These are phyloP conservation scores for Talaromyces thailandensis DNA, from an alignment of 495 filamentous ascomycete genomes.

Conservation along the genomic window DNA sequence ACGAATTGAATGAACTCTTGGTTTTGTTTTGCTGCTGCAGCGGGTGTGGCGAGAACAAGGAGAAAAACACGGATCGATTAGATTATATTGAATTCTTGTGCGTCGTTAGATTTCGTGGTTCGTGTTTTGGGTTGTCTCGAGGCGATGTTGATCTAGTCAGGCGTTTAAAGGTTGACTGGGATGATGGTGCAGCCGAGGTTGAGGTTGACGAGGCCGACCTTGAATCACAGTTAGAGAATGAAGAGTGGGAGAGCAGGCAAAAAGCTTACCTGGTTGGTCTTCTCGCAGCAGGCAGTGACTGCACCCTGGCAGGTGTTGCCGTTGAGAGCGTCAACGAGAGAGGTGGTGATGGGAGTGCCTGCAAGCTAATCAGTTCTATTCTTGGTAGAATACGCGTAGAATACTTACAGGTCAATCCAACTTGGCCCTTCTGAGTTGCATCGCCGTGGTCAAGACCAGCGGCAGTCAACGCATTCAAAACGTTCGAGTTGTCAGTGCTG, in stretches of 20 bases:
- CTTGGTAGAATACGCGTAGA: no score
- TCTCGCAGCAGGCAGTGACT: constrained; percentile 6
- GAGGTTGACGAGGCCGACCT: constrained; percentile 6
- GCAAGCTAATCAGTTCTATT: not conserved
- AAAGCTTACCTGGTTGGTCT: constrained; percentile 1
- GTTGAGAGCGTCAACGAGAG: constrained; percentile 6
- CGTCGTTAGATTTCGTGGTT: not conserved
- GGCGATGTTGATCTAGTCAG: not conserved
- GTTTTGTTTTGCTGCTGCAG: not conserved
- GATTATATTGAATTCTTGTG: not conserved
- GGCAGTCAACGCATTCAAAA: constrained; percentile 2
- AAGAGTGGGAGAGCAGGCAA: not conserved
- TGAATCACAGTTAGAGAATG: not conserved
- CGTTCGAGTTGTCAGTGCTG: constrained; percentile 9
- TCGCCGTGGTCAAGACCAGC: constrained; percentile 1
- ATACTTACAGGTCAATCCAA: constrained; percentile 6
- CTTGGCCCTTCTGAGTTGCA: constrained; percentile 5
- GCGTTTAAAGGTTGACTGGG: constrained; percentile 5
- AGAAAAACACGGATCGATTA: not conserved
- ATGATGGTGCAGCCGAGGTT: constrained; percentile 7
- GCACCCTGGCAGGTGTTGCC: constrained; percentile 8
- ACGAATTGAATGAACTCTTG: not conserved
- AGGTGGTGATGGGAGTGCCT: constrained; percentile 8
- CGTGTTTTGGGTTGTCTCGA: not conserved
- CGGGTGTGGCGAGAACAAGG: not conserved